Percentiles rank a stretch among this genome's conserved stretches.
phyloP scores from a whole-genome alignment of 805 yeast genomes.

The Nakazawaea ernobii region DNA sequence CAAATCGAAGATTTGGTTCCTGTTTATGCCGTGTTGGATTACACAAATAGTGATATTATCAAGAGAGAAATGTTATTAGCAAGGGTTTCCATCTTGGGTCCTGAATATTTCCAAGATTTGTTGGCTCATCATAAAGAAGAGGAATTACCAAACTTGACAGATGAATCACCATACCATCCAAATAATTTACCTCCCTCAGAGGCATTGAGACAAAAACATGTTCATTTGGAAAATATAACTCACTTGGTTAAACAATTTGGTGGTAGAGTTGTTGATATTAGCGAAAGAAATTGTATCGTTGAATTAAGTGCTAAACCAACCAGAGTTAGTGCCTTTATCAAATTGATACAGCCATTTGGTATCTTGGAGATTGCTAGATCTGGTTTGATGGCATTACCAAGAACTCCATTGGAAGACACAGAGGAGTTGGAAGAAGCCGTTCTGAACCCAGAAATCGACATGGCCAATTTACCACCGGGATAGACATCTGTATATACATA shows the following conservation, averaged over 20 bases:
- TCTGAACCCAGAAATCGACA: constrained; percentile 63
- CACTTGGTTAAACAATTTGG: constrained; percentile 83
- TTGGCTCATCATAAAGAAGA: constrained; percentile 73
- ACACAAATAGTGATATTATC: constrained; percentile 84
- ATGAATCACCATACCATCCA: constrained; percentile 67
- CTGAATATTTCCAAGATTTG: constrained; percentile 96
- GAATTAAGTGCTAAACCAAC: constrained; percentile 94
- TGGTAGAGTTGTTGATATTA: constrained; percentile 86
- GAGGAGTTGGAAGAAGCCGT: constrained; percentile 41
- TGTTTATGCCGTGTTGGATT: constrained; percentile 95
- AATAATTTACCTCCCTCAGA: constrained; percentile 84
- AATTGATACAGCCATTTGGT: constrained; percentile 92
- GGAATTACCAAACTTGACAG: constrained; percentile 33
- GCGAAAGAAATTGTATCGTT: constrained; percentile 89
- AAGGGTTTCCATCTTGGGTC: constrained; percentile 88
- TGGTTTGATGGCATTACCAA: constrained; percentile 98
- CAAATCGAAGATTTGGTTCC: constrained; percentile 98
- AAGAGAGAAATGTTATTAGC: constrained; percentile 88
- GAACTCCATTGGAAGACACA: constrained; percentile 73
- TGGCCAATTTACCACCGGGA: constrained; percentile 93
- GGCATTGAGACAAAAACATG: constrained; percentile 89
- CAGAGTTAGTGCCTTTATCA: constrained; percentile 80
- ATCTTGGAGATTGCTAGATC: constrained; percentile 93
- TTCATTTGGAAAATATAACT: constrained; percentile 79
- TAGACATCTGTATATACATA: constrained; percentile 26